Evolutionary conservation across 1,284 basidiomycete species (phyloP), one percentile per base, ranked within the genome.

Genomic region (Spongiforma sp.): DNA sequence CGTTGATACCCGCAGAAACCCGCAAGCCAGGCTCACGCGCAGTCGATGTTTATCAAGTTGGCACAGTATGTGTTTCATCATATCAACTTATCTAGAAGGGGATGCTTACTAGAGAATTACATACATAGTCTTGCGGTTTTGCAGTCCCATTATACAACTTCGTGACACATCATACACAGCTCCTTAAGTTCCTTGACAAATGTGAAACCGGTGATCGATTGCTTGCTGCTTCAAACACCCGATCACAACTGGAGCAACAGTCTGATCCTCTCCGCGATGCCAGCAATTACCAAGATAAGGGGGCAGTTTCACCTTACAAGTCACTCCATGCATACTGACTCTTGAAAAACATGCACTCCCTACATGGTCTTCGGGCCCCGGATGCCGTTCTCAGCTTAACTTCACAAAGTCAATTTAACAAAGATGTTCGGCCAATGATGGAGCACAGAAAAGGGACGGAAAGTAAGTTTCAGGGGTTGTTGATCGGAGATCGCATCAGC

Each of bases 1-100:
- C 66, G 14, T 72, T 83, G 39, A 75, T 88, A 24, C 79, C 84
- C 2, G 60, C 76, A 1, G 76, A 78, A 30, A 76, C 76, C 57
- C 79, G 86, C 48, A 80, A 80, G 52, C 80, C 84, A 8, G 85
- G 86, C 9, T 84, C 85, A 33, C 82, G 86, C 30, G 77, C 83
- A 0, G 82, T 87, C 8, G 79, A 86, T 59, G 75, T 88, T 9
- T 78, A 85, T 67, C 81, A 83, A 77, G 84, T 84, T 63, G 73
- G 80, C 66, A 80, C 84, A 10, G 86, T 87, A 71, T 62, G 83
- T 80, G 52, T 34, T 39, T 21, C 26, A 10, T 17, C 26, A 10
- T 17, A 11, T 52, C 17, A 14, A 17, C 21, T 14, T 4, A 21
- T 37, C 41, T 39, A 39, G 33, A 4, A 33, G 8, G 14, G 17